Evolutionary conservation across 2,329 filamentous ascomycete species (phyloP).

Genomic region (Clarireedia hainanense): DNA sequence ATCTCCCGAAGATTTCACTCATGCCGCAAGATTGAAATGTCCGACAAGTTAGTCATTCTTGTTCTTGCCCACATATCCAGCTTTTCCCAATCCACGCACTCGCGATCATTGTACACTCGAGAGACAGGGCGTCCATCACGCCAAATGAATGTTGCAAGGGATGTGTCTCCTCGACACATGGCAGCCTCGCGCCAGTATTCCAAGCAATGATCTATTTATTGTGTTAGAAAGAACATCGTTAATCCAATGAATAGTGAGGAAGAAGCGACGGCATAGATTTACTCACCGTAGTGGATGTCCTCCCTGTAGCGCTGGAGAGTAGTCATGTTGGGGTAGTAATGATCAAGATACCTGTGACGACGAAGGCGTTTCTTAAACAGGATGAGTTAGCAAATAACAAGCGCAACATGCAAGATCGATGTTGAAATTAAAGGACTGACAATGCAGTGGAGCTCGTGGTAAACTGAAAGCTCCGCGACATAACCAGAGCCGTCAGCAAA

Average conservation of each 20-base stretch:
- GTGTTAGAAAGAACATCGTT: background rate
- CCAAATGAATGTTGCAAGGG: constrained; percentile 7
- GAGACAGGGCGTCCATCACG: constrained; percentile 9
- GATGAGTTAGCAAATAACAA: background rate
- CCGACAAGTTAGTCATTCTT: constrained; percentile 1
- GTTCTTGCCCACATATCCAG: constrained; percentile 5
- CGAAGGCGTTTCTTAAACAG: constrained; percentile 3
- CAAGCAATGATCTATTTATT: constrained; percentile 6
- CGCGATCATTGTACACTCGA: constrained; percentile 2
- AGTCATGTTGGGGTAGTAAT: constrained; percentile 11
- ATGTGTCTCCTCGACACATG: constrained; percentile 9
- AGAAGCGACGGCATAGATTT: background rate
- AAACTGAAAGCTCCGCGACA: constrained; percentile 7
- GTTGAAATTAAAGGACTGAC: background rate
- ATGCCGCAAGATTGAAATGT: constrained; percentile 4
- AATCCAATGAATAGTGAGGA: background rate
- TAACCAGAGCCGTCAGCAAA: constrained; percentile 7
- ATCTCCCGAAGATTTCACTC: background rate
- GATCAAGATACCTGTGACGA: constrained; percentile 6
- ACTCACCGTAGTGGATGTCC: constrained; percentile 3
- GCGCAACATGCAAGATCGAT: background rate
- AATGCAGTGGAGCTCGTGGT: constrained; percentile 9
- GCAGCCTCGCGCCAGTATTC: constrained; percentile 10
- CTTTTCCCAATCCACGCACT: constrained; percentile 9
- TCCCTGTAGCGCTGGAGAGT: constrained; percentile 2